These are phyloP conservation scores for Chalciporus piperatus DNA, from an alignment of 768 basidiomycete species.

Conservation along the genomic window DNA sequence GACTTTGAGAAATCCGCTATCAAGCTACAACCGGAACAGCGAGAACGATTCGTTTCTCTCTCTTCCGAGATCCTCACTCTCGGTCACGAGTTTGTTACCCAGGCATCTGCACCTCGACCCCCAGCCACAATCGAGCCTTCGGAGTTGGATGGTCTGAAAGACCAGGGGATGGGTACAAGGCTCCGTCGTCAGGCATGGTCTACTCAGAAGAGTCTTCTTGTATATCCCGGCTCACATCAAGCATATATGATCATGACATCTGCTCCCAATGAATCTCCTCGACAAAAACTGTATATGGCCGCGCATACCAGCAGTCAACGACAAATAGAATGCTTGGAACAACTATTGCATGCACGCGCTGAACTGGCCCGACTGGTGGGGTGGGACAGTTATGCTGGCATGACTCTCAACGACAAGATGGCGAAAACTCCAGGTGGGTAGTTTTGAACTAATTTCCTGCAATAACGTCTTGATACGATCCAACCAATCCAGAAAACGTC, in stretches of 20 bases:
- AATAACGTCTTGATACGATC: constrained; percentile 1
- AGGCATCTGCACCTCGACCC: constrained; percentile 58
- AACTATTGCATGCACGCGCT: constrained; percentile 70
- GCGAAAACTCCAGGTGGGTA: constrained; percentile 82
- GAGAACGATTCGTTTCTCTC: constrained; percentile 74
- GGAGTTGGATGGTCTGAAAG: constrained; percentile 71
- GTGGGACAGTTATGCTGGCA: constrained; percentile 79
- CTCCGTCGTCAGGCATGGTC: constrained; percentile 73
- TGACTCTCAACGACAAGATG: constrained; percentile 94
- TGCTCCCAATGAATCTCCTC: constrained; percentile 79
- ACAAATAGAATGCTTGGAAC: constrained; percentile 76
- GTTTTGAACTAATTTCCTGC: neutral
- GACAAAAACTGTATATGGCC: constrained; percentile 80
- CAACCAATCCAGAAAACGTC: constrained; percentile 64
- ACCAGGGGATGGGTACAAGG: constrained; percentile 72
- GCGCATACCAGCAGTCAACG: constrained; percentile 71
- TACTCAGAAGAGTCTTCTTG: constrained; percentile 69
- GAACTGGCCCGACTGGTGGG: constrained; percentile 85
- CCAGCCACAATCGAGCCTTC: constrained; percentile 67
- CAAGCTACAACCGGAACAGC: constrained; percentile 72
- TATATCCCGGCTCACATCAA: constrained; percentile 85
- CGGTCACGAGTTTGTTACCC: constrained; percentile 81
- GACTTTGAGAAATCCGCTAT: constrained; percentile 99
- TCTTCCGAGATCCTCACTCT: constrained; percentile 60
- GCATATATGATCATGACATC: constrained; percentile 93